Percentiles rank a stretch among this genome's conserved stretches.
phyloP scores from a whole-genome alignment of 306 rosid genomes.

The Arachis hypogaea region DNA sequence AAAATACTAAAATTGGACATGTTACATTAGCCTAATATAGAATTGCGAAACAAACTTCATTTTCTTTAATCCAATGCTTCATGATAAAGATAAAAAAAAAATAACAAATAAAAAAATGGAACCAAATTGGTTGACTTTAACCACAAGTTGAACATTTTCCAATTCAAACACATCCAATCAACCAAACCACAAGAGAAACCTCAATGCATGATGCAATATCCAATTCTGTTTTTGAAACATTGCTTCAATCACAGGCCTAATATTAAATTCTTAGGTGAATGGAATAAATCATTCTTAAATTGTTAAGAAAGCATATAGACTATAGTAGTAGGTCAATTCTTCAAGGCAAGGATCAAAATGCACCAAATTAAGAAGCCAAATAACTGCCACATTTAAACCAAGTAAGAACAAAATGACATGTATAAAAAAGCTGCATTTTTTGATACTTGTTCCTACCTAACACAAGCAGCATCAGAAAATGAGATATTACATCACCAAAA shows the following conservation, averaged over 20 bases:
- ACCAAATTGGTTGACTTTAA: neutral
- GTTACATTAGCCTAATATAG: neutral
- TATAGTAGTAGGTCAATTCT: conserved; percentile 12
- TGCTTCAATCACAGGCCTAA: neutral
- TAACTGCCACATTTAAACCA: conserved; percentile 36
- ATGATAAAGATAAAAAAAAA: too few species aligned
- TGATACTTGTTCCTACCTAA: conserved; percentile 21
- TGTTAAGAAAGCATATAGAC: neutral
- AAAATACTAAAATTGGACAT: neutral
- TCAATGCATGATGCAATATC: too few species aligned
- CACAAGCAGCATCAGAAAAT: conserved; percentile 39
- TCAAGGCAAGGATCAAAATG: conserved; percentile 32
- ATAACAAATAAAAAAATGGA: neutral
- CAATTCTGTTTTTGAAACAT: neutral
- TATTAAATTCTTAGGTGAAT: neutral
- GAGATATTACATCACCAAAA: conserved; percentile 42
- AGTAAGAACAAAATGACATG: conserved; percentile 22
- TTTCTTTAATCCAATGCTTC: neutral
- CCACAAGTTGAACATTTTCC: neutral
- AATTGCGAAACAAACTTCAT: neutral
- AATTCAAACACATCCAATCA: too few species aligned
- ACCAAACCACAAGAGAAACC: neutral
- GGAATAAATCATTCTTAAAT: too few species aligned
- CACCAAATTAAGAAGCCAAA: conserved; percentile 31
- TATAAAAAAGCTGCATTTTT: conserved; percentile 36